phyloP scores from a whole-genome alignment of 1,139 yeast genomes.

The Magnusiomyces tetraspermus region DNA sequence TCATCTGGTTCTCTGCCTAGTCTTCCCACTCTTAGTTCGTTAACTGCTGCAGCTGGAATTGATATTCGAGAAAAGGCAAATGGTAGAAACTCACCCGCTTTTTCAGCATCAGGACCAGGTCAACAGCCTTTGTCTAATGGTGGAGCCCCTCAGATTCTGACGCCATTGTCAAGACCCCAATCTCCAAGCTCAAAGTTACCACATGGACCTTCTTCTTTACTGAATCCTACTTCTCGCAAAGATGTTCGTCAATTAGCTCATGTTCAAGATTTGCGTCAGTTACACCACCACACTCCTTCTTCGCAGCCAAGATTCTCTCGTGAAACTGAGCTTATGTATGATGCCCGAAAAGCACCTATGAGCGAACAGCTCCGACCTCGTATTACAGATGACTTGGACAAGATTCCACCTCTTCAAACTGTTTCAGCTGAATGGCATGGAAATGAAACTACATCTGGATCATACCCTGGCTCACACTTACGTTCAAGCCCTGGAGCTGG shows the following conservation, averaged over 20 bases:
- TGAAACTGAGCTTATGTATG: conserved; percentile 5
- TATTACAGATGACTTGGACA: conserved; percentile 28
- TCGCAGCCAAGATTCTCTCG: neutral
- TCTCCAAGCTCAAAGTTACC: conserved; percentile 13
- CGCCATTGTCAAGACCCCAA: conserved; percentile 26
- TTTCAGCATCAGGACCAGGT: conserved; percentile 8
- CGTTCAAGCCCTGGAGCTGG: neutral
- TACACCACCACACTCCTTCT: neutral
- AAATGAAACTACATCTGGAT: neutral
- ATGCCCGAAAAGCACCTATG: conserved; percentile 20
- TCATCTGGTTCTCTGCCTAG: conserved; percentile 5
- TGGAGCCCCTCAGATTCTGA: conserved; percentile 21
- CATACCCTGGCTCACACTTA: neutral
- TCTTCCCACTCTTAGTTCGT: conserved; percentile 13
- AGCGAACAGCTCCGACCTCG: conserved; percentile 31
- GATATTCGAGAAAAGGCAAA: conserved; percentile 8
- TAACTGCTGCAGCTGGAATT: conserved; percentile 14
- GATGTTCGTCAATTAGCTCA: neutral
- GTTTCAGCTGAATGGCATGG: conserved; percentile 1
- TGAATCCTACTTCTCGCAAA: neutral
- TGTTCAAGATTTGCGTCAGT: neutral
- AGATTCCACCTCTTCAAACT: conserved; percentile 27
- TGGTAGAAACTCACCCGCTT: conserved; percentile 1
- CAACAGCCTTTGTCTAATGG: neutral
- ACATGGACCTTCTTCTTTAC: neutral